phyloP scores from a whole-genome alignment of 1,139 yeast species.

The Debaryomyces coudertii region DNA sequence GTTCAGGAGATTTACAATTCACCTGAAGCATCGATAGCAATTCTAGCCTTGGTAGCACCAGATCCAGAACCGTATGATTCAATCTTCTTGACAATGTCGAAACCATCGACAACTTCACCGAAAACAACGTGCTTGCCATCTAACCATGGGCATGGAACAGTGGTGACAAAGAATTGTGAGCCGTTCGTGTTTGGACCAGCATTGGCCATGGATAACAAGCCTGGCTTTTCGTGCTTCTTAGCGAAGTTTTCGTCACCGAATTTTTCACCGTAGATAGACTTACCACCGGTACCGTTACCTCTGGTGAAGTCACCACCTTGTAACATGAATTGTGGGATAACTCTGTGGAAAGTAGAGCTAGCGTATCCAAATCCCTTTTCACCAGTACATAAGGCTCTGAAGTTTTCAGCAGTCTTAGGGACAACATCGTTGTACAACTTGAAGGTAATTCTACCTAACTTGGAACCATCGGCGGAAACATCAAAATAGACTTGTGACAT shows the following conservation, averaged over 20 bases:
- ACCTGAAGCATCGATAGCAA: constrained; percentile 84
- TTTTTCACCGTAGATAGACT: constrained; percentile 95
- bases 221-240: constrained; percentile 87
- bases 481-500: constrained; percentile 77
- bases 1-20: constrained; percentile 52
- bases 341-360: constrained; percentile 95
- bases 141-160: constrained; percentile 94
- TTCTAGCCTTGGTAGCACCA: constrained; percentile 80
- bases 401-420: constrained; percentile 98
- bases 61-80: constrained; percentile 82
- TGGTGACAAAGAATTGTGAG: constrained; percentile 98
- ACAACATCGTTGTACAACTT: constrained; percentile 89
- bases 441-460: constrained; percentile 39
- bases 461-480: constrained; percentile 64
- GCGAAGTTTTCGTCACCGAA: constrained; percentile 95
- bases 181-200: constrained; percentile 99
- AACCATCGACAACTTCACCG: constrained; percentile 94
- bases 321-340: constrained; percentile 96
- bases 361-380: constrained; percentile 97
- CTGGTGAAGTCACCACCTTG: constrained; percentile 99
- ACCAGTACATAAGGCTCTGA: constrained; percentile 96
- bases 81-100: constrained; percentile 87
- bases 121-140: constrained; percentile 99
- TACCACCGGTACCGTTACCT: constrained; percentile 97
- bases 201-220: constrained; percentile 97